phyloP scores from a whole-genome alignment of 768 basidiomycete genomes.

The Mycena metata region DNA sequence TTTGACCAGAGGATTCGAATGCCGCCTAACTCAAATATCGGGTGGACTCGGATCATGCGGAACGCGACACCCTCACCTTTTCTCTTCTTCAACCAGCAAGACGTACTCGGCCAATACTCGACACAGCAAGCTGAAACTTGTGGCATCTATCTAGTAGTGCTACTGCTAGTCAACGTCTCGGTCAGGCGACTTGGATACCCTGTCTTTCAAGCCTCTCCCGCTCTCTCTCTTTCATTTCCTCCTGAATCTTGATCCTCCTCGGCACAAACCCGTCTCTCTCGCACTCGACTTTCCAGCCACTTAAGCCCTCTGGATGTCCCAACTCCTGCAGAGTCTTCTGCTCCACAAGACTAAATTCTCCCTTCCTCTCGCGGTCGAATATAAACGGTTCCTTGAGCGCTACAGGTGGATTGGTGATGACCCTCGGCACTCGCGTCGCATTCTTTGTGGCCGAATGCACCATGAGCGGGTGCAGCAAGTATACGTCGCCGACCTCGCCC shows the following conservation, averaged over 20 bases:
- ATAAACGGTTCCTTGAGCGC: constrained; percentile 67
- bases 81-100: too few species aligned
- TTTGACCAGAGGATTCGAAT: too few species aligned
- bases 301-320: constrained; percentile 53
- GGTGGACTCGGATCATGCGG: too few species aligned
- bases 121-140: too few species aligned
- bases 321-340: constrained; percentile 69
- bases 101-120: too few species aligned
- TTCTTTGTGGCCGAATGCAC: constrained; percentile 75
- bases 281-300: constrained; percentile 62
- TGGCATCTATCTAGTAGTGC: too few species aligned
- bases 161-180: too few species aligned
- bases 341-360: constrained; percentile 71
- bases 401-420: constrained; percentile 78
- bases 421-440: constrained; percentile 64
- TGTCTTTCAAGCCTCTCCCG: constrained; percentile 51
- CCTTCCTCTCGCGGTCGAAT: constrained; percentile 58
- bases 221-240: constrained; percentile 65
- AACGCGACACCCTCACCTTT: too few species aligned
- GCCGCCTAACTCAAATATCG: too few species aligned
- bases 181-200: neutral
- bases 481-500: constrained; percentile 73
- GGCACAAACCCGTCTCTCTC: constrained; percentile 65
- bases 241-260: constrained; percentile 56
- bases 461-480: constrained; percentile 75